A percentile compares a stretch with the other conserved stretches of the same genome.
These are phyloP conservation scores for Paramyrothecium roridum DNA, from an alignment of 2,329 filamentous ascomycete genomes.

Conservation along the genomic window DNA sequence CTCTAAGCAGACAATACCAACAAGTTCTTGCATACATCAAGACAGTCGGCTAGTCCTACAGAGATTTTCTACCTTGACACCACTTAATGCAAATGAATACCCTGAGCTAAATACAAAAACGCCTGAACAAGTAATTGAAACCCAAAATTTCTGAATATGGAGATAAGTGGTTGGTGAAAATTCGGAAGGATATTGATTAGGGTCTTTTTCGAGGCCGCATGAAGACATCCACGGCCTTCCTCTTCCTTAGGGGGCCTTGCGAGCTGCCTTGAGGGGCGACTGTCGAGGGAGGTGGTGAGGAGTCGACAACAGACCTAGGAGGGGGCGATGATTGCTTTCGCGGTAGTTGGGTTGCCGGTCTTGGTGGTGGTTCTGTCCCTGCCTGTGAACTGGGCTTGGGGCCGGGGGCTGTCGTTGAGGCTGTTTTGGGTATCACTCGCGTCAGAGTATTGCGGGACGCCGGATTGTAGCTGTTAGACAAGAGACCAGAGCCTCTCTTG, in stretches of 20 bases:
- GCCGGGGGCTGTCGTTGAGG: slow-evolving; percentile 1
- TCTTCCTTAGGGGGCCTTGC: slow-evolving; percentile 28
- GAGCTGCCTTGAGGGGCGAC: slow-evolving; percentile 5
- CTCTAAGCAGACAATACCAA: no score
- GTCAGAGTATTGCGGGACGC: slow-evolving; percentile 11
- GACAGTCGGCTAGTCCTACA: no score
- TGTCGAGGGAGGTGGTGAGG: slow-evolving; percentile 16
- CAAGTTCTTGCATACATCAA: no score
- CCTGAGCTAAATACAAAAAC: no score
- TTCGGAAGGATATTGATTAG: slow-evolving; percentile 3
- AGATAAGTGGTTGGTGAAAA: no score
- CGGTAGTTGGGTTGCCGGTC: slow-evolving; percentile 10
- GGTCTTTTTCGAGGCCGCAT: slow-evolving; percentile 40
- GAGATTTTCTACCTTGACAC: no score
- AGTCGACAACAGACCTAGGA: slow-evolving; percentile 8
- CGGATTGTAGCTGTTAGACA: slow-evolving; percentile 21
- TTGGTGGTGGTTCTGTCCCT: slow-evolving; percentile 8
- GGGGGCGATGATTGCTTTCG: slow-evolving; percentile 15
- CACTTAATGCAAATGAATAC: no score
- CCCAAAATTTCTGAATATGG: no score
- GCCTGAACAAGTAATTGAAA: no score
- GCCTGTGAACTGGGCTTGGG: slow-evolving; percentile 5
- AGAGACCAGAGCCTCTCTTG: slow-evolving; percentile 12
- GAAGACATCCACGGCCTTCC: slow-evolving; percentile 47
- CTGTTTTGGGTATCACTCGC: slow-evolving; percentile 1